Conservation (phyloP, 805 yeast genomes). For the Yamadazyma ubonensis region DNA sequence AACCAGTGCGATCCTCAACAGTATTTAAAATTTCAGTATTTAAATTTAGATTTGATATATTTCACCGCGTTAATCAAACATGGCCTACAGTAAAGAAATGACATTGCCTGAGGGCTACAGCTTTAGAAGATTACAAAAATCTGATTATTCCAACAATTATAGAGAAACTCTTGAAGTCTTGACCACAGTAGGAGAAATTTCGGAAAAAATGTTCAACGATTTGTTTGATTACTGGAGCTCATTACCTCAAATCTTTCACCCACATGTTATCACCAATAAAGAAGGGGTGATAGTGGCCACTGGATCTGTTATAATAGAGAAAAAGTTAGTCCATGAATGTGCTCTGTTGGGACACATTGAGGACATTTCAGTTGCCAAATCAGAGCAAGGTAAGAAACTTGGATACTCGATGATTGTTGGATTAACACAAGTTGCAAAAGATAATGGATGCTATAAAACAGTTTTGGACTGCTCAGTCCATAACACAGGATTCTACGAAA, state of each 20-base stretch:
- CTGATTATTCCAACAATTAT: constrained; percentile 65
- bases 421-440: constrained; percentile 58
- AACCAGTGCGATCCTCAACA: background rate
- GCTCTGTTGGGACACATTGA: constrained; percentile 92
- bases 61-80: background rate
- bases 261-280: constrained; percentile 61
- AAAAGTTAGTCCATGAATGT: constrained; percentile 78
- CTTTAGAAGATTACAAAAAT: constrained; percentile 53
- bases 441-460: constrained; percentile 77
- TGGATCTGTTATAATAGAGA: constrained; percentile 79
- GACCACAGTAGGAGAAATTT: constrained; percentile 80
- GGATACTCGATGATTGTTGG: constrained; percentile 67
- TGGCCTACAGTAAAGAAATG: constrained; percentile 13
- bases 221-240: constrained; percentile 60
- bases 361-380: constrained; percentile 76
- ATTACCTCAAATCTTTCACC: constrained; percentile 55
- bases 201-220: constrained; percentile 46
- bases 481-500: constrained; percentile 82
- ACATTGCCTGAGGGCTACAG: constrained; percentile 64
- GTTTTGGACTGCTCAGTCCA: constrained; percentile 85
- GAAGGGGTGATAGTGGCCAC: constrained; percentile 67
- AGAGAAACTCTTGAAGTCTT: constrained; percentile 61
- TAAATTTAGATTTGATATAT: background rate
- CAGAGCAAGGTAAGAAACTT: constrained; percentile 80
- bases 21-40: background rate